phyloP scores from a whole-genome alignment of 257 asterid species.

The Perilla frutescens region DNA sequence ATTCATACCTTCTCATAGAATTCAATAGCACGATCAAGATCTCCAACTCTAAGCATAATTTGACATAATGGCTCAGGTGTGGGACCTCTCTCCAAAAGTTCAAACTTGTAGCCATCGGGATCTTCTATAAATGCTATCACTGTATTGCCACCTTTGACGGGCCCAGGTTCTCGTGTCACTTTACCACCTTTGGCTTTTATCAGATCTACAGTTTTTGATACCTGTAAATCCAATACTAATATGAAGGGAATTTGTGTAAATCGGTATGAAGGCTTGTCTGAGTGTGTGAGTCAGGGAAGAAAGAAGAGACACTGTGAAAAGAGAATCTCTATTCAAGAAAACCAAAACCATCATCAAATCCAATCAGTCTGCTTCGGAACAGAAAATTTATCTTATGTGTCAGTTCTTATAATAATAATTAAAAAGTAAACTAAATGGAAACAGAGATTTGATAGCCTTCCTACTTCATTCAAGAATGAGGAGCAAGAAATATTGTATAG shows the following conservation, averaged over 20 bases:
- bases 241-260: not conserved
- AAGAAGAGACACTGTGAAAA: not conserved
- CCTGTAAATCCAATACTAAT: slow-evolving; percentile 47
- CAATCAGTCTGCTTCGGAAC: slow-evolving; percentile 4
- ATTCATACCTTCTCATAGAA: slow-evolving; percentile 83
- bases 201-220: slow-evolving; percentile 87
- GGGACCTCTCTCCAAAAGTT: slow-evolving; percentile 94
- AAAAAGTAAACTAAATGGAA: slow-evolving; percentile 15
- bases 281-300: not conserved
- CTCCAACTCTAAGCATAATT: slow-evolving; percentile 99
- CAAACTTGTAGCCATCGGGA: slow-evolving; percentile 98
- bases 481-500: slow-evolving; percentile 6
- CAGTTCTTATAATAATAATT: not conserved
- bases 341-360: slow-evolving; percentile 12
- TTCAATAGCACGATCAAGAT: slow-evolving; percentile 85
- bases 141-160: slow-evolving; percentile 96
- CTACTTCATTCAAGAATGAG: slow-evolving; percentile 6
- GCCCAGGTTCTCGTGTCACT: slow-evolving; percentile 96
- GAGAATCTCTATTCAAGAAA: not conserved
- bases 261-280: not conserved
- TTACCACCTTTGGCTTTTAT: slow-evolving; percentile 95
- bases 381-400: not conserved
- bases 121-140: slow-evolving; percentile 96
- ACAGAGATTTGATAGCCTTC: not conserved
- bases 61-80: slow-evolving; percentile 98